A percentile compares a stretch with the other conserved stretches of the same genome.
phyloP scores from a whole-genome alignment of 2,329 filamentous ascomycete species.

The Tolypocladium ovalisporum region DNA sequence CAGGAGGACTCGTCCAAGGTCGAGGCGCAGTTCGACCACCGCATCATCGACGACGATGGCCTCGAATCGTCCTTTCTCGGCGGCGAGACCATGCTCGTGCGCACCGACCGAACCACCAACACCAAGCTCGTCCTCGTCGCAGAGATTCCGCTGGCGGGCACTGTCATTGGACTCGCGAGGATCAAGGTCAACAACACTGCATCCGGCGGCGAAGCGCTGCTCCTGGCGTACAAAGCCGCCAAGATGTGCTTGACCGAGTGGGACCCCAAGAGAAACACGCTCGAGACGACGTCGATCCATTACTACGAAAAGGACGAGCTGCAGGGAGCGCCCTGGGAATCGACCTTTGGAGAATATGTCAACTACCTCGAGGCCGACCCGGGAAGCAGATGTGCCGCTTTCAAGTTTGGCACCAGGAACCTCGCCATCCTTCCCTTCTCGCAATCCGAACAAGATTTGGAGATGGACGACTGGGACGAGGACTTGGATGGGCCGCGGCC shows the following conservation, averaged over 20 bases:
- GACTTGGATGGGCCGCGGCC: slow-evolving; percentile 61
- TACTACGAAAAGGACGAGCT: slow-evolving; percentile 96
- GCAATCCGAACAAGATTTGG: slow-evolving; percentile 75
- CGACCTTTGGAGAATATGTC: slow-evolving; percentile 61
- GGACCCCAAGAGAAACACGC: slow-evolving; percentile 68
- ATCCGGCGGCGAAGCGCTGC: slow-evolving; percentile 71
- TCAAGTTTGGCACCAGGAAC: slow-evolving; percentile 83
- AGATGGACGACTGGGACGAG: slow-evolving; percentile 84
- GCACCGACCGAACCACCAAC: slow-evolving; percentile 52
- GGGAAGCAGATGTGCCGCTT: slow-evolving; percentile 81
- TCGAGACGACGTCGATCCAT: slow-evolving; percentile 89
- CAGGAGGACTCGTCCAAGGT: slow-evolving; percentile 24
- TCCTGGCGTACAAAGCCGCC: slow-evolving; percentile 80
- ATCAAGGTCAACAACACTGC: slow-evolving; percentile 63
- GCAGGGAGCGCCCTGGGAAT: slow-evolving; percentile 70
- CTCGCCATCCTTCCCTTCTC: slow-evolving; percentile 91
- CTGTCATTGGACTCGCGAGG: slow-evolving; percentile 70
- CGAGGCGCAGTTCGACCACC: slow-evolving; percentile 38
- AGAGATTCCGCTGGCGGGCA: slow-evolving; percentile 76
- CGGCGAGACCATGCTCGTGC: slow-evolving; percentile 48
- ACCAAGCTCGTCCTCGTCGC: slow-evolving; percentile 76
- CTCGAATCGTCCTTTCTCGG: slow-evolving; percentile 57
- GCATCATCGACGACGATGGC: slow-evolving; percentile 48
- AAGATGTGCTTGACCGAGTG: slow-evolving; percentile 91
- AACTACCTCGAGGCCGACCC: slow-evolving; percentile 84